A percentile compares a stretch with the other conserved stretches of the same genome.
phyloP scores from a whole-genome alignment of 2,329 filamentous ascomycete genomes.

The Apiospora kogelbergensis region DNA sequence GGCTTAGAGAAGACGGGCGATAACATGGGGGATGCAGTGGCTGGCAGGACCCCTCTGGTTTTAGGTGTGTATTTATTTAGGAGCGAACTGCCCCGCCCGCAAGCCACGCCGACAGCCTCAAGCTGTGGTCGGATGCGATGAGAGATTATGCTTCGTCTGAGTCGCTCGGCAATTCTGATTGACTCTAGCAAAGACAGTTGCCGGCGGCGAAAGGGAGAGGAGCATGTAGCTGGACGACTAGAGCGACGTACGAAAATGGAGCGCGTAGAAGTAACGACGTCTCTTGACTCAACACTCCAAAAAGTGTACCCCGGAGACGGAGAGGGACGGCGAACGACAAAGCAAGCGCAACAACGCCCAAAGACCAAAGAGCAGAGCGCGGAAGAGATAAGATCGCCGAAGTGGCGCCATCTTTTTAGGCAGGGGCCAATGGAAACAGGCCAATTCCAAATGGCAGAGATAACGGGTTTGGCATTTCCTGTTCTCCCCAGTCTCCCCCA shows the following conservation, averaged over 20 bases:
- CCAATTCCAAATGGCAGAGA: background rate
- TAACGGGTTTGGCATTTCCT: background rate
- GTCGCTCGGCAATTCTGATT: background rate
- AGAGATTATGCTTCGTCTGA: background rate
- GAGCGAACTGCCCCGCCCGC: background rate
- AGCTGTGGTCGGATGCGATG: background rate
- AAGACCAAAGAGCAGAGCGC: background rate
- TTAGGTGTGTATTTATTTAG: background rate
- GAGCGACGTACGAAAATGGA: background rate
- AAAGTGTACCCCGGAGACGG: background rate
- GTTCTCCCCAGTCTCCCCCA: background rate
- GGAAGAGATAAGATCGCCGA: conserved; percentile 1
- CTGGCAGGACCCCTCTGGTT: background rate
- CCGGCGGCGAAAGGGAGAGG: background rate
- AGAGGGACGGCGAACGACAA: background rate
- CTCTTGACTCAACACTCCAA: background rate
- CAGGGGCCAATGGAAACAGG: background rate
- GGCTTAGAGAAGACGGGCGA: background rate
- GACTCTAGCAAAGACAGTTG: background rate
- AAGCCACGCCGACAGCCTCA: background rate
- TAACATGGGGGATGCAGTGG: background rate
- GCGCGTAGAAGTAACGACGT: background rate
- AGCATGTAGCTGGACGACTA: background rate
- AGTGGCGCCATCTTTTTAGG: background rate
- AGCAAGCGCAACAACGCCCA: background rate